These are phyloP conservation scores for Crithidia bombi DNA, from an alignment of 208 protist genomes.

Conservation along the genomic window DNA sequence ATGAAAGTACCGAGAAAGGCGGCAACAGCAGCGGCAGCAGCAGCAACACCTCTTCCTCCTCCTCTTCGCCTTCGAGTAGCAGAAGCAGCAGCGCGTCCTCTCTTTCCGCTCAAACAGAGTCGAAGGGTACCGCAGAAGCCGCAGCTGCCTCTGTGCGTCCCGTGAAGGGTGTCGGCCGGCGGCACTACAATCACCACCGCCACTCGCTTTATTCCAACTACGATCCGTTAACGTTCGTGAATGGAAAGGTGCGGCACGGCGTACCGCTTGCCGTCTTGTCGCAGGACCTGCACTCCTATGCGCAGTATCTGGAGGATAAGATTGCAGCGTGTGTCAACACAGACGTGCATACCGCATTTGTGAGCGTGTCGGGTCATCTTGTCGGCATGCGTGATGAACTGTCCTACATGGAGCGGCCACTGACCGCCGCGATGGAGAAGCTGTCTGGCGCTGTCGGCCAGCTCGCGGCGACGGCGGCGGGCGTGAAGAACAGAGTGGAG, in stretches of 20 bases:
- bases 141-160: not conserved
- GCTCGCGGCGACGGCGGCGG: conserved; percentile 40
- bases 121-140: not conserved
- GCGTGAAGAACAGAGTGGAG: conserved; percentile 51
- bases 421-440: conserved; percentile 55
- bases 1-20: conserved; percentile 34
- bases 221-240: conserved; percentile 71
- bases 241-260: conserved; percentile 70
- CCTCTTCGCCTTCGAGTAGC: not conserved
- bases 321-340: conserved; percentile 79
- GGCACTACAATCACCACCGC: not conserved
- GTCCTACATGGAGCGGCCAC: conserved; percentile 61
- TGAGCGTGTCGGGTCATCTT: conserved; percentile 71
- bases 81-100: conserved; percentile 12
- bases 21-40: not conserved
- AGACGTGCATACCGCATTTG: conserved; percentile 80
- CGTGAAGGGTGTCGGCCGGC: not conserved
- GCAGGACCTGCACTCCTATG: conserved; percentile 72
- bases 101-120: not conserved
- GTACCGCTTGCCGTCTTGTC: conserved; percentile 69
- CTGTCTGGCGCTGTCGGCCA: conserved; percentile 41
- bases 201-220: conserved; percentile 42
- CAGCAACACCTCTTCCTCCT: conserved; percentile 5
- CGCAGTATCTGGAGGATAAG: conserved; percentile 51
- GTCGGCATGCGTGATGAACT: conserved; percentile 82